Base-by-base conservation (phyloP, 2,329 filamentous ascomycete genomes). In the Aspergillus melleus region DNA sequence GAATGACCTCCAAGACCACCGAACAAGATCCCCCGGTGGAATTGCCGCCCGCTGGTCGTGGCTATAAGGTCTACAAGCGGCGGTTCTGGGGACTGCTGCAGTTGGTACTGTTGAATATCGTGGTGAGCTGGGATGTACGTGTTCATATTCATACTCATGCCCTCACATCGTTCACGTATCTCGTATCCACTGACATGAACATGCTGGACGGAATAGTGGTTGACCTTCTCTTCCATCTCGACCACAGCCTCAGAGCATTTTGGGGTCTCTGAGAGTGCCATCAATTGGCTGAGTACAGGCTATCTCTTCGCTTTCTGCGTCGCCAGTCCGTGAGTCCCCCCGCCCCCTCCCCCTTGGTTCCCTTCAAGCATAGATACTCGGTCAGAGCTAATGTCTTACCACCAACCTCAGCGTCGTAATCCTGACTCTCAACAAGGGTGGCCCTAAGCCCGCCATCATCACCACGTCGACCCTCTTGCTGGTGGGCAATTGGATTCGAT, bases 111-210 rank as follows among this genome's bases (percentile, higher is more conserved):
- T 81, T 98, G 77, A 99, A 98, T 74, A 89, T 97, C 58, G 86
- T 98, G 61, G 89, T 96, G 47, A 96, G 91, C 71, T 98, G 94
- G 94, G 92, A 96, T 85, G 91, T 95, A 84, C 83, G 91, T 61
- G 32, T 49, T 49, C 20, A 29, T 32, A 49, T 29, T 52, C 42
- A 12, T 5, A 6, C 20, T 3, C 6, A 26, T 44, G 19, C 36
- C 39, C 10, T 14, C 11, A 42, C 6, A 29, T 53, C n/a, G 50
- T 50, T 26, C 16, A 39, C n/a, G 19, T 39, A 9, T 26, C 24
- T 22, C 44, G 11, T 47, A 16, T 46, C n/a, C 9, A 46, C 42
- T 46, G 14, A 49, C 12, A 55, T 16, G n/a, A 39, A 20, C 47
- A 36, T 36, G 5, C 24, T 51, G 19, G 20, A 58, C 26, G 26